A percentile compares a stretch with the other conserved stretches of the same genome.
These are phyloP conservation scores for Pleurotus platypus DNA, from an alignment of 768 basidiomycete genomes.

Conservation along the genomic window DNA sequence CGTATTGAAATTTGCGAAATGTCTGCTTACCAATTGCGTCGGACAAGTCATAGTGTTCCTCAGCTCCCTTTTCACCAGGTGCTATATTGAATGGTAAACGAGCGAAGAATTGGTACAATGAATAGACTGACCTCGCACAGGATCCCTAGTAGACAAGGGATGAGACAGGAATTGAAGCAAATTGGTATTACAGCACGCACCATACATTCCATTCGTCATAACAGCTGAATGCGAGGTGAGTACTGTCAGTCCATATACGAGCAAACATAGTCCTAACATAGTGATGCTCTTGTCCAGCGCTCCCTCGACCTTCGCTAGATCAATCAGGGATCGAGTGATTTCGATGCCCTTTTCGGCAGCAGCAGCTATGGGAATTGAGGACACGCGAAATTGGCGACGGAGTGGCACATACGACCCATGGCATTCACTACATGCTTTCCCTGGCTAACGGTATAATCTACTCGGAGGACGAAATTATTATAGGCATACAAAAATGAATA, in stretches of 20 bases:
- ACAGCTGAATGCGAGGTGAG: constrained; percentile 21
- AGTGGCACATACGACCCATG: constrained; percentile 39
- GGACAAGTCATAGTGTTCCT: constrained; percentile 51
- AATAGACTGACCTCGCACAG: constrained; percentile 29
- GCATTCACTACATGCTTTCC: constrained; percentile 49
- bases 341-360: constrained; percentile 52
- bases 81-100: constrained; percentile 19
- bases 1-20: not conserved
- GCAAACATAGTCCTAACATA: constrained; percentile 21
- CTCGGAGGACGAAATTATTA: not conserved
- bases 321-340: constrained; percentile 47
- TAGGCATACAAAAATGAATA: not conserved
- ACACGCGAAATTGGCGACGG: not conserved
- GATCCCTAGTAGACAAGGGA: constrained; percentile 27
- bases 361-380: constrained; percentile 28
- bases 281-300: constrained; percentile 31
- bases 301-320: constrained; percentile 43
- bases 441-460: constrained; percentile 38
- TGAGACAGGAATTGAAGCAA: not conserved
- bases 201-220: constrained; percentile 62
- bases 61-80: constrained; percentile 45
- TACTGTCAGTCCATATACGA: not conserved
- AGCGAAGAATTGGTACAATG: too few relatives aligned
- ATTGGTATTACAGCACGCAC: constrained; percentile 16
- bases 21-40: constrained; percentile 39